These are phyloP conservation scores for Penicillium sp. DNA, from an alignment of 2,329 filamentous ascomycete species.

Conservation along the genomic window DNA sequence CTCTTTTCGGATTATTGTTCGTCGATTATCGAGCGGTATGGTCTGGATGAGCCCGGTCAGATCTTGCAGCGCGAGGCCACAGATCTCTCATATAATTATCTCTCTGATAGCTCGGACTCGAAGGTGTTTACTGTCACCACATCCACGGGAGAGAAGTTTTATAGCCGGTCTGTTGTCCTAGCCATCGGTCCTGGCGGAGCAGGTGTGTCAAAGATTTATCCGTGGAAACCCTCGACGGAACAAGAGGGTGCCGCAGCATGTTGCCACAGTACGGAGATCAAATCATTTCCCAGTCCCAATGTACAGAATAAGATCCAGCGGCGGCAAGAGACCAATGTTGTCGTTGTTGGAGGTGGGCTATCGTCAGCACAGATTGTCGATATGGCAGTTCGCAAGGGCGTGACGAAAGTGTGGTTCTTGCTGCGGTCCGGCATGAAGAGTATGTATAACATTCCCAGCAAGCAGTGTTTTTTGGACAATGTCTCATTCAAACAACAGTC, in stretches of 20 bases:
- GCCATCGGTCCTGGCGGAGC: conserved; percentile 69
- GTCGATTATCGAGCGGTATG: conserved; percentile 59
- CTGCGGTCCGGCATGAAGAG: conserved; percentile 58
- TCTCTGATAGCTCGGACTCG: conserved; percentile 39
- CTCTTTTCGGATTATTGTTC: conserved; percentile 65
- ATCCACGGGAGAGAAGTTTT: conserved; percentile 51
- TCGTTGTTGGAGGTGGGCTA: conserved; percentile 73
- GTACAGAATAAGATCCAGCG: conserved; percentile 56
- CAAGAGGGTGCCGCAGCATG: conserved; percentile 48
- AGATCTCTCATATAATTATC: conserved; percentile 60
- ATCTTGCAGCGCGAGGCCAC: conserved; percentile 61
- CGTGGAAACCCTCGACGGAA: conserved; percentile 41
- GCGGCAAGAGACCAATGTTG: conserved; percentile 58
- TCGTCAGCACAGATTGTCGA: conserved; percentile 74
- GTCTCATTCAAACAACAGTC: conserved; percentile 38
- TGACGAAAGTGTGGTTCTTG: conserved; percentile 67
- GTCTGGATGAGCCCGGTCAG: conserved; percentile 52
- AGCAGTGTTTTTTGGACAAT: not conserved
- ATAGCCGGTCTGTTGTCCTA: conserved; percentile 64
- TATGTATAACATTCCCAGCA: conserved; percentile 25
- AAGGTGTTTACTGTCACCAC: conserved; percentile 67
- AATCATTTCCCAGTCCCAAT: conserved; percentile 55
- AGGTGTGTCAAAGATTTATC: conserved; percentile 57
- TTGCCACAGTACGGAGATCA: conserved; percentile 66
- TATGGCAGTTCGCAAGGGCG: conserved; percentile 62